Evolutionary conservation across 495 filamentous ascomycete genomes (phyloP).

Genomic region (Hypoxylon crocopeplum): DNA sequence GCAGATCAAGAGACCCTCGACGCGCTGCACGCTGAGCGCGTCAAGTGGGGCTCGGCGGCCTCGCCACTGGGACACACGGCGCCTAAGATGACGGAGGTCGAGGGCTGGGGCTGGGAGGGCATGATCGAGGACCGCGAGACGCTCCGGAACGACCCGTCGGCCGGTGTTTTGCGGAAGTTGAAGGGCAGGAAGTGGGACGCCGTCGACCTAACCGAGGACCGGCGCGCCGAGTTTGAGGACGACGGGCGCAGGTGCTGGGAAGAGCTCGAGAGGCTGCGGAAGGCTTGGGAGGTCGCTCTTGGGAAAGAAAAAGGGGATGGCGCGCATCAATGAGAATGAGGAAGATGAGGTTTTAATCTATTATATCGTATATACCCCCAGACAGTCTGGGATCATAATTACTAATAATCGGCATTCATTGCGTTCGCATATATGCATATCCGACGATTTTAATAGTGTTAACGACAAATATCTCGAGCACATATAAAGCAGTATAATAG

Average conservation of each 20-base stretch:
- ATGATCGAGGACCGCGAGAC: constrained; percentile 59
- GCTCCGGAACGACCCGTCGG: constrained; percentile 49
- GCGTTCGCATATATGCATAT: too few relatives aligned
- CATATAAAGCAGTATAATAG: too few relatives aligned
- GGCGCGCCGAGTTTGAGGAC: constrained; percentile 73
- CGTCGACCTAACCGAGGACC: constrained; percentile 66
- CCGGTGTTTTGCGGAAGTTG: constrained; percentile 39
- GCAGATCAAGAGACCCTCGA: constrained; percentile 71
- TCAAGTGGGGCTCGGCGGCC: constrained; percentile 85
- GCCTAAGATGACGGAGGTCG: constrained; percentile 75
- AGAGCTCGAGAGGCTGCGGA: constrained; percentile 83
- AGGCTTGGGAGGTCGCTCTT: constrained; percentile 72
- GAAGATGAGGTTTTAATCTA: background rate
- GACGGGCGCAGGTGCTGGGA: constrained; percentile 76
- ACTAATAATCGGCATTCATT: too few relatives aligned
- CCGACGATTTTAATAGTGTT: too few relatives aligned
- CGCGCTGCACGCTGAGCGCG: constrained; percentile 56
- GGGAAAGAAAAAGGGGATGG: constrained; percentile 10
- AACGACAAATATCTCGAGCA: too few relatives aligned
- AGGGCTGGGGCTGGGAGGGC: constrained; percentile 86
- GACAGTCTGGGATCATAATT: background rate
- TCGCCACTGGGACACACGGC: constrained; percentile 63
- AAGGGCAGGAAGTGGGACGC: constrained; percentile 64
- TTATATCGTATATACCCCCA: background rate
- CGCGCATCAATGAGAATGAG: background rate